Conservation (phyloP, 257 asterid species). For the Apocynum venetum region DNA sequence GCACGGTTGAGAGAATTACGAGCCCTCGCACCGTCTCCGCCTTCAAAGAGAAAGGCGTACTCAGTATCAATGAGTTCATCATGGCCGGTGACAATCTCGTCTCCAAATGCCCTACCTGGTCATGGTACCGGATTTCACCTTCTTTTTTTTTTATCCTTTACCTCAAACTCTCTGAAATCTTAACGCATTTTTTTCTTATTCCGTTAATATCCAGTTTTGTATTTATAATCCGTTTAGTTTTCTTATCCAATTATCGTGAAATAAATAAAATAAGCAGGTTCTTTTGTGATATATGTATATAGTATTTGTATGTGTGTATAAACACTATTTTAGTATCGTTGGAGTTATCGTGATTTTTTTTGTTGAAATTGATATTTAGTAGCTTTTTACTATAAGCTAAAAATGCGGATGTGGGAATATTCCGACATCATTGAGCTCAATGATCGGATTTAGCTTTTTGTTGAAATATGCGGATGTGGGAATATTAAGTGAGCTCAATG, state of each 20-base stretch:
- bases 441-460: too few relatives aligned
- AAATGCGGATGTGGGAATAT: too few relatives aligned
- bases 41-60: constrained; percentile 95
- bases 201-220: background rate
- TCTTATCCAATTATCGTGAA: background rate
- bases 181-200: background rate
- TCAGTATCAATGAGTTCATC: constrained; percentile 83
- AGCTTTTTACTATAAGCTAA: background rate
- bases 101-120: constrained; percentile 98
- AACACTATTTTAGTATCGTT: background rate
- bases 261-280: background rate
- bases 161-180: background rate
- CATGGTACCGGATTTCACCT: constrained; percentile 47
- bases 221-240: background rate
- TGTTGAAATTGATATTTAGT: background rate
- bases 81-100: constrained; percentile 98
- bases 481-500: too few relatives aligned
- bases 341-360: background rate
- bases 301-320: too few relatives aligned
- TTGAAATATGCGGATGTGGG: too few relatives aligned
- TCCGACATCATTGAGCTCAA: too few relatives aligned
- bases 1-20: constrained; percentile 88
- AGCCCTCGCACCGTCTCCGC: constrained; percentile 93
- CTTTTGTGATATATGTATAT: background rate
- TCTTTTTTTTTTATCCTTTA: background rate